Conservation (phyloP, 768 basidiomycete genomes). For the Suillus clintonianus region DNA sequence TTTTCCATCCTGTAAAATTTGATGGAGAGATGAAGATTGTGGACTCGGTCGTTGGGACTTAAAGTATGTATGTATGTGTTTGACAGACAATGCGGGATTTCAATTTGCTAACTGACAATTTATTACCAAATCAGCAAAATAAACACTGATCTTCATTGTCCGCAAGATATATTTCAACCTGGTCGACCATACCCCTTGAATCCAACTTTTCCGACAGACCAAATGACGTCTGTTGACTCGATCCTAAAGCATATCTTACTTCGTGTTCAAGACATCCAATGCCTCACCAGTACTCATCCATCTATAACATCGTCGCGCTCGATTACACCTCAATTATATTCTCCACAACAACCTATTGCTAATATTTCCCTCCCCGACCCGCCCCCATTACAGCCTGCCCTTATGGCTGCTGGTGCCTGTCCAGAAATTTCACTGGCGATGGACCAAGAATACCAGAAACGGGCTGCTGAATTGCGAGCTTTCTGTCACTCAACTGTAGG, state of each 20-base stretch:
- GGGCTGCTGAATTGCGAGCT: conserved; percentile 7
- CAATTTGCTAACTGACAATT: neutral
- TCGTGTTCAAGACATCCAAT: rapidly evolving
- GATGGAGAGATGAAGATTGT: neutral
- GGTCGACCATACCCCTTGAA: neutral
- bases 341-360: neutral
- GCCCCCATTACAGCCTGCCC: neutral
- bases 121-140: neutral
- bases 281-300: too few species aligned
- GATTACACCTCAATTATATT: neutral
- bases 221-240: neutral
- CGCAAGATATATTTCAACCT: neutral
- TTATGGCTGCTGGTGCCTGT: neutral
- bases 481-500: rapidly evolving
- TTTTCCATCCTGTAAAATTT: neutral
- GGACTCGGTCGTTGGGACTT: too few species aligned
- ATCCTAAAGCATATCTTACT: neutral
- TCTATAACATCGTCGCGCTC: neutral
- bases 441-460: conserved; percentile 3
- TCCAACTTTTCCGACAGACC: neutral
- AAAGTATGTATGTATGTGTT: conserved; percentile 1
- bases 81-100: conserved; percentile 10
- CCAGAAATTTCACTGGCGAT: neutral
- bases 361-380: conserved; percentile 7
- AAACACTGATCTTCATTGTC: neutral